phyloP scores from a whole-genome alignment of 176 grass and related monocot genomes.

The Elymus sibiricus region DNA sequence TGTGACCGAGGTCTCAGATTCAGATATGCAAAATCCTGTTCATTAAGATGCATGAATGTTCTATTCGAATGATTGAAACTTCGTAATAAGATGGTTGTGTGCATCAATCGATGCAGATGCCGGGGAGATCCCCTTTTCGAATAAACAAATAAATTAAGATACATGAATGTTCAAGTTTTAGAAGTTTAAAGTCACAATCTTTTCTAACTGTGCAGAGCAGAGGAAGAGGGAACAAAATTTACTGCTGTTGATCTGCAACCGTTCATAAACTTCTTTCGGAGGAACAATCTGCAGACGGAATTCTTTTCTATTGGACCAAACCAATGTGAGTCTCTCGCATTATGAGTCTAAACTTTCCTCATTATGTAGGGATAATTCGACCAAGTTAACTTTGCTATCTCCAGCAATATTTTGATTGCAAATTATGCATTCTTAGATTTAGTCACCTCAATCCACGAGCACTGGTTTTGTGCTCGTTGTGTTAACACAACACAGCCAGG shows the following conservation, averaged over 20 bases:
- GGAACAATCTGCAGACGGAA: slow-evolving; percentile 73
- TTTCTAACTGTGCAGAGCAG: slow-evolving; percentile 59
- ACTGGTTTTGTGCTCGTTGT: slow-evolving; percentile 76
- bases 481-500: slow-evolving; percentile 59
- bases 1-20: neutral
- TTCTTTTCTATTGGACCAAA: slow-evolving; percentile 71
- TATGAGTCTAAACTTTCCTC: slow-evolving; percentile 27
- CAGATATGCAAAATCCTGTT: neutral
- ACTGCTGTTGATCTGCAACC: slow-evolving; percentile 74
- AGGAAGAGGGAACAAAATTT: slow-evolving; percentile 71
- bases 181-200: neutral
- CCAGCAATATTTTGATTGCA: slow-evolving; percentile 14
- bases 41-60: neutral
- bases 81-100: too few species aligned
- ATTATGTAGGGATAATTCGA: neutral
- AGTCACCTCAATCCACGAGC: slow-evolving; percentile 80
- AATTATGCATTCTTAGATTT: slow-evolving; percentile 52
- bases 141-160: too few species aligned
- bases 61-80: too few species aligned
- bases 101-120: too few species aligned
- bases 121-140: too few species aligned
- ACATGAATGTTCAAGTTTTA: neutral
- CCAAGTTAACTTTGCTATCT: slow-evolving; percentile 7
- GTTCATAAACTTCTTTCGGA: slow-evolving; percentile 71
- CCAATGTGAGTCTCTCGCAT: slow-evolving; percentile 64